These are phyloP conservation scores for Astragalus membranaceus DNA, from an alignment of 306 rosid genomes.

Conservation along the genomic window DNA sequence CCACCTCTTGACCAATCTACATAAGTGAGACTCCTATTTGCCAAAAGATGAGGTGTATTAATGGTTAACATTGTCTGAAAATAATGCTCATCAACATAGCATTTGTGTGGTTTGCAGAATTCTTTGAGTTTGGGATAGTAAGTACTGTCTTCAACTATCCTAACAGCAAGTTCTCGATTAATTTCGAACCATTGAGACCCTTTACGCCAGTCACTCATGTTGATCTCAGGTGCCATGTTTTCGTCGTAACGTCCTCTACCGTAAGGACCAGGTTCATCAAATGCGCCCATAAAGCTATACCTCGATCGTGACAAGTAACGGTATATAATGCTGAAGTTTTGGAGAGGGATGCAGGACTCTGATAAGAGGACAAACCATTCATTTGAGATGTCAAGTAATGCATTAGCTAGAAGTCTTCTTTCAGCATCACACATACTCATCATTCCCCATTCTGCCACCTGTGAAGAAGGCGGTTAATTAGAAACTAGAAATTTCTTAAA, in stretches of 20 bases:
- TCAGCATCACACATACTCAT: slow-evolving; percentile 98
- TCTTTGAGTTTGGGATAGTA: slow-evolving; percentile 70
- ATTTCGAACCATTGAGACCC: slow-evolving; percentile 97
- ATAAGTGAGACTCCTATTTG: slow-evolving; percentile 80
- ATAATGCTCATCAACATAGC: slow-evolving; percentile 98
- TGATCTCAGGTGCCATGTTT: slow-evolving; percentile 80
- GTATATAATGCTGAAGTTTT: slow-evolving; percentile 65
- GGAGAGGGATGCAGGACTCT: slow-evolving; percentile 92
- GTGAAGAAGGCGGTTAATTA: slow-evolving; percentile 16
- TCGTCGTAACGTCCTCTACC: slow-evolving; percentile 87
- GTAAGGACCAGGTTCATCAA: slow-evolving; percentile 83
- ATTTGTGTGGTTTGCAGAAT: slow-evolving; percentile 69
- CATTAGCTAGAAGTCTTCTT: slow-evolving; percentile 91
- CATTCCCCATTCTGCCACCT: slow-evolving; percentile 95
- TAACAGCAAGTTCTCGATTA: slow-evolving; percentile 61
- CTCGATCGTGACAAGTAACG: slow-evolving; percentile 68
- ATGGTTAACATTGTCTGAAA: slow-evolving; percentile 89
- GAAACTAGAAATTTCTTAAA: slow-evolving; percentile 15
- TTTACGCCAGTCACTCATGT: slow-evolving; percentile 82
- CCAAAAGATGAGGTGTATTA: slow-evolving; percentile 62
- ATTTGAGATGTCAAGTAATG: slow-evolving; percentile 86
- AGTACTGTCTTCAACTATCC: slow-evolving; percentile 53
- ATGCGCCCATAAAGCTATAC: slow-evolving; percentile 81
- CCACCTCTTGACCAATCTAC: slow-evolving; percentile 99
- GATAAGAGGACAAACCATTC: slow-evolving; percentile 95